Percentiles rank a stretch among this genome's conserved stretches.
Evolutionary conservation across 2,329 filamentous ascomycete species (phyloP).

Genomic region (Cordyceps cicadae): DNA sequence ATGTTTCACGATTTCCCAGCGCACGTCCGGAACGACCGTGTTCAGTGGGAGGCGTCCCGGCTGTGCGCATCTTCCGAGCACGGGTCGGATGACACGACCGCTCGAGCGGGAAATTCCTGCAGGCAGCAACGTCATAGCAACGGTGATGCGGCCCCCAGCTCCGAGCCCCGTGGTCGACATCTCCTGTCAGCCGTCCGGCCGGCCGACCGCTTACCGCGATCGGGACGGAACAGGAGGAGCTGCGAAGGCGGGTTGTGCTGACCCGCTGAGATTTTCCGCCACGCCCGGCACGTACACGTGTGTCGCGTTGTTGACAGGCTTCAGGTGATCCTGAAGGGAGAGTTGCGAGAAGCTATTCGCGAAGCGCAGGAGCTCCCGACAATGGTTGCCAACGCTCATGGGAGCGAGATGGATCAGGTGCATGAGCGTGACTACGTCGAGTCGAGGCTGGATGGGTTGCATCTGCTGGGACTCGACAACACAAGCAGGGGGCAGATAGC

Average conservation of each 20-base stretch:
- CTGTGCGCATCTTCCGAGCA: neutral
- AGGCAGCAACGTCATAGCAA: neutral
- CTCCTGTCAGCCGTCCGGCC: neutral
- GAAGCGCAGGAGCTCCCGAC: neutral
- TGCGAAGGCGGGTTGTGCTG: neutral
- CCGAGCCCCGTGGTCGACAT: neutral
- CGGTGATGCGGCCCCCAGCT: neutral
- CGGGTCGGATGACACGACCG: neutral
- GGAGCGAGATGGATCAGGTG: neutral
- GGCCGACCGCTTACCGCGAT: neutral
- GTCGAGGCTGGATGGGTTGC: neutral
- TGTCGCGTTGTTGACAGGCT: neutral
- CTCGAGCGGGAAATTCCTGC: neutral
- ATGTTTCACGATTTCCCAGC: neutral
- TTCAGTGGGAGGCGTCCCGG: neutral
- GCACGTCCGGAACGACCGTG: neutral
- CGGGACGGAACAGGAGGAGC: neutral
- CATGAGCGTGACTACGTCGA: neutral
- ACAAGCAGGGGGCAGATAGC: neutral
- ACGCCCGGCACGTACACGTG: neutral
- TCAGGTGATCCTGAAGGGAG: neutral
- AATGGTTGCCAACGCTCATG: neutral
- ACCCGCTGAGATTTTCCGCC: neutral
- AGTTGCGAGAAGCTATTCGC: neutral
- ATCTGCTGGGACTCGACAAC: neutral